phyloP scores from a whole-genome alignment of 495 filamentous ascomycete genomes.

The Aspergillus baeticus region DNA sequence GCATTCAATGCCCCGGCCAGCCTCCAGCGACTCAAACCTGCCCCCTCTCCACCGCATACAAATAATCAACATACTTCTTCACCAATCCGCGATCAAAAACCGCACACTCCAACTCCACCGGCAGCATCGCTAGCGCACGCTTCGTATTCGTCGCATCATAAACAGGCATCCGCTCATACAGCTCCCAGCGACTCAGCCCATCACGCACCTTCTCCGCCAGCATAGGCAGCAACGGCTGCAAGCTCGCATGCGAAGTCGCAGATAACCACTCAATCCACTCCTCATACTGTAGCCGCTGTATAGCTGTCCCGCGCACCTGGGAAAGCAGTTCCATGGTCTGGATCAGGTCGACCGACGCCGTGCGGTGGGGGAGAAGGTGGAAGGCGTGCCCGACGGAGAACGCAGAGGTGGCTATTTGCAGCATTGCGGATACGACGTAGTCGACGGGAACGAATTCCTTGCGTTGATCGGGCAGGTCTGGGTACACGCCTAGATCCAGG shows the following conservation, averaged over 20 bases:
- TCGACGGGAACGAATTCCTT: constrained; percentile 17
- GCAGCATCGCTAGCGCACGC: not conserved
- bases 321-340: not conserved
- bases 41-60: not conserved
- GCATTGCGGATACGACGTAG: constrained; percentile 9
- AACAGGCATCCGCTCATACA: constrained; percentile 6
- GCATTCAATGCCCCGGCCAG: too few relatives aligned
- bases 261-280: constrained; percentile 7
- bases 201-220: constrained; percentile 7
- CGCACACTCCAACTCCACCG: not conserved
- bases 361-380: not conserved
- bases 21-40: too few relatives aligned
- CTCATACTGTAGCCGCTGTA: not conserved
- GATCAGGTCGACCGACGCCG: not conserved
- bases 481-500: constrained; percentile 15
- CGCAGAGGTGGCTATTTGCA: constrained; percentile 1
- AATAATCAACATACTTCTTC: not conserved
- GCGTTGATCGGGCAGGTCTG: constrained; percentile 5
- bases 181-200: constrained; percentile 9
- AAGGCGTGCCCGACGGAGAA: not conserved
- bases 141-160: constrained; percentile 4
- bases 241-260: not conserved
- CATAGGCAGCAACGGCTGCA: constrained; percentile 7
- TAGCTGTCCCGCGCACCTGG: not conserved
- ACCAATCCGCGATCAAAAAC: not conserved